These are phyloP conservation scores for Aethionema arabicum DNA, from an alignment of 345 rosid species.

Conservation along the genomic window DNA sequence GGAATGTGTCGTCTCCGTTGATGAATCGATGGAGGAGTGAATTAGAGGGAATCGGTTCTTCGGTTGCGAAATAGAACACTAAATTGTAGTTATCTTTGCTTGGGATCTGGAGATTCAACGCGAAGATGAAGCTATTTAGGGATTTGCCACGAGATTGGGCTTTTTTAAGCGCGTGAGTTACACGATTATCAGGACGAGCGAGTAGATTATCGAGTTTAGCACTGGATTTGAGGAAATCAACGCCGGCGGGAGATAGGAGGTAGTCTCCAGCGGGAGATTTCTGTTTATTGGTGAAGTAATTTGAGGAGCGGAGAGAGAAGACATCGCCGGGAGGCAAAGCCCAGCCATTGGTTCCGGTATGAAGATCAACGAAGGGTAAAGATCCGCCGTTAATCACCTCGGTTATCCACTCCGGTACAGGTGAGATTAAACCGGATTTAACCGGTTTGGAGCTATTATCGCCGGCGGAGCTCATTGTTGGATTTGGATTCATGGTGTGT, in stretches of 20 bases:
- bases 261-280: slow-evolving; percentile 60
- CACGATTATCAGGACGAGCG: slow-evolving; percentile 63
- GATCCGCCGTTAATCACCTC: no score
- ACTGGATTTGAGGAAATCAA: slow-evolving; percentile 68
- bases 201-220: slow-evolving; percentile 62
- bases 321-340: slow-evolving; percentile 43
- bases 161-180: slow-evolving; percentile 43
- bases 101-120: slow-evolving; percentile 70
- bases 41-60: slow-evolving; percentile 53
- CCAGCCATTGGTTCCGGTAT: no score
- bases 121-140: slow-evolving; percentile 55
- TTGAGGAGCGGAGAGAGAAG: slow-evolving; percentile 57
- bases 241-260: slow-evolving; percentile 60
- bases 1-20: slow-evolving; percentile 54
- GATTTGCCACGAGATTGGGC: slow-evolving; percentile 58
- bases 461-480: not conserved
- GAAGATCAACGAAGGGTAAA: no score
- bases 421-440: no score
- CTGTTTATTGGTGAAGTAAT: slow-evolving; percentile 46
- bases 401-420: no score
- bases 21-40: slow-evolving; percentile 58
- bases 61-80: slow-evolving; percentile 65
- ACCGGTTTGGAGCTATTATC: not conserved
- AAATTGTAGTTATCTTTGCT: slow-evolving; percentile 73
- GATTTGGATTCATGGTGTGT: no score